Evolutionary conservation across 129 eudicot species (phyloP).

Genomic region (Apium graveolens): DNA sequence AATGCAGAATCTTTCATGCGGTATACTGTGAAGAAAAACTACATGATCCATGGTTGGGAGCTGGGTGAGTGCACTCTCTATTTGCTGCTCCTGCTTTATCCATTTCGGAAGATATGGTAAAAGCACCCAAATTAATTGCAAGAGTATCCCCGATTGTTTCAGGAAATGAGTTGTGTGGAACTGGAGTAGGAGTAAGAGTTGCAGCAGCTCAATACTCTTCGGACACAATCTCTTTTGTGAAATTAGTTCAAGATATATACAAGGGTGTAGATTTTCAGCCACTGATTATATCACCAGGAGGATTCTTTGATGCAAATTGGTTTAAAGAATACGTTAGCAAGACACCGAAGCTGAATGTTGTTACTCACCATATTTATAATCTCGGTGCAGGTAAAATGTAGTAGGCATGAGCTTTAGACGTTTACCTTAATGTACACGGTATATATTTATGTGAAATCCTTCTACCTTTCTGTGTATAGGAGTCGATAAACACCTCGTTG

Average conservation of each 20-base stretch:
- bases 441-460: background rate
- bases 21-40: constrained; percentile 67
- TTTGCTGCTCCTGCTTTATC: constrained; percentile 2
- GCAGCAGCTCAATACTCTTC: constrained; percentile 55
- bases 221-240: constrained; percentile 40
- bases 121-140: background rate
- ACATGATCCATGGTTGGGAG: constrained; percentile 77
- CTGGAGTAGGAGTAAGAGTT: constrained; percentile 52
- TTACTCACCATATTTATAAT: constrained; percentile 1
- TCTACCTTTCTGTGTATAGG: constrained; percentile 34
- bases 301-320: constrained; percentile 70
- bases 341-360: constrained; percentile 21
- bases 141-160: background rate
- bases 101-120: background rate
- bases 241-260: constrained; percentile 45
- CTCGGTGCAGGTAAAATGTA: background rate
- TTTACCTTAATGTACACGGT: background rate
- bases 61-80: constrained; percentile 44
- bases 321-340: constrained; percentile 32
- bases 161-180: constrained; percentile 85
- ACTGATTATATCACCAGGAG: constrained; percentile 73
- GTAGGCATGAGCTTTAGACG: background rate
- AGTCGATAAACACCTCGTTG: constrained; percentile 65
- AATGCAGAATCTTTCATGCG: constrained; percentile 76
- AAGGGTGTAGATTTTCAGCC: constrained; percentile 37